Evolutionary conservation across 306 rosid genomes (phyloP).

Genomic region (Cucurbita argyrosperma): DNA sequence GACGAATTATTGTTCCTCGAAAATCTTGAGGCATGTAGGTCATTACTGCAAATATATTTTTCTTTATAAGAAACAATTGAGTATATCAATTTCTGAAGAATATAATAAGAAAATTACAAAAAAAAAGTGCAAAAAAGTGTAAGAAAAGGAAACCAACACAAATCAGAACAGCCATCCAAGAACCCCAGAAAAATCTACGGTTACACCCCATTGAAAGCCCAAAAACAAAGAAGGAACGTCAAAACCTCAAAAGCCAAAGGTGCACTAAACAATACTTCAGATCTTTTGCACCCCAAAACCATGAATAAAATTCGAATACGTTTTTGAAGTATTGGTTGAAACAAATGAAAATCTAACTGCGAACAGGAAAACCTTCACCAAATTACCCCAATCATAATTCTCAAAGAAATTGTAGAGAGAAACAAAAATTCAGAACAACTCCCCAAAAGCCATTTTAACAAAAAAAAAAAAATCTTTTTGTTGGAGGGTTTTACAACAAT

Average conservation of each 20-base stretch:
- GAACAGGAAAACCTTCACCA: background rate
- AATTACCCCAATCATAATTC: background rate
- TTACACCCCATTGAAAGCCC: background rate
- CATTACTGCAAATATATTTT: slow-evolving; percentile 49
- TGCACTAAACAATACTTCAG: background rate
- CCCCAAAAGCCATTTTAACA: too few relatives aligned
- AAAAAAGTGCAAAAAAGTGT: background rate
- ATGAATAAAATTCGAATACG: too few relatives aligned
- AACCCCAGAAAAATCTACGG: background rate
- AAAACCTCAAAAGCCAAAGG: background rate
- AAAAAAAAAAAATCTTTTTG: too few relatives aligned
- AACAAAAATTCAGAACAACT: background rate
- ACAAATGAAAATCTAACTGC: too few relatives aligned
- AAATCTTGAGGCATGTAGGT: slow-evolving; percentile 98
- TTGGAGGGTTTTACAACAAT: too few relatives aligned
- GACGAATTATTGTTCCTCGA: slow-evolving; percentile 80
- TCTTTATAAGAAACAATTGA: background rate
- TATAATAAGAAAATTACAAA: background rate
- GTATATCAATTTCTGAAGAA: background rate
- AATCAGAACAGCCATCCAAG: background rate
- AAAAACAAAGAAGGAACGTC: background rate
- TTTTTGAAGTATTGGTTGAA: too few relatives aligned
- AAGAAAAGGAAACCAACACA: background rate
- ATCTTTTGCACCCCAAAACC: background rate
- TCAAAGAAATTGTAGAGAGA: background rate